A percentile compares a stretch with the other conserved stretches of the same genome.
phyloP scores from a whole-genome alignment of 495 filamentous ascomycete species.

The Hyaloscypha bicolor region DNA sequence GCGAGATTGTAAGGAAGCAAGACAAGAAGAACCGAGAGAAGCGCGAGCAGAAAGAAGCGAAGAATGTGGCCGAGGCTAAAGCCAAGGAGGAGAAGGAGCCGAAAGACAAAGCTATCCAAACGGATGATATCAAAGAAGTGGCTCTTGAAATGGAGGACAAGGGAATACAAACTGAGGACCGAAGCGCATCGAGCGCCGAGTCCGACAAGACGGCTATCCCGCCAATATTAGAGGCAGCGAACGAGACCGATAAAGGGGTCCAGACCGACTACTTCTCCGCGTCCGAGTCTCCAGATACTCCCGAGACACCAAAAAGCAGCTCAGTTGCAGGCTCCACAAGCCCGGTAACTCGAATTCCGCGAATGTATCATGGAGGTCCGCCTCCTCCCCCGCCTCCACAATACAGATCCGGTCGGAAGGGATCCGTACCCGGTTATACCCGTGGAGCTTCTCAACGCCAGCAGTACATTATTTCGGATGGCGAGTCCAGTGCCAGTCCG shows the following conservation, averaged over 20 bases:
- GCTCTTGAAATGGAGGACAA: slow-evolving; percentile 20
- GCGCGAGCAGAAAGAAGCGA: slow-evolving; percentile 24
- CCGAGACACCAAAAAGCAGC: slow-evolving; percentile 20
- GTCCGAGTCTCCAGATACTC: slow-evolving; percentile 10
- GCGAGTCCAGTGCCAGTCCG: slow-evolving; percentile 30
- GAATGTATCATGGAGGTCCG: neutral
- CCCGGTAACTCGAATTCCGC: neutral
- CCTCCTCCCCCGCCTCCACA: slow-evolving; percentile 14
- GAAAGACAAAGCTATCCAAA: slow-evolving; percentile 27
- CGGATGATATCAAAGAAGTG: slow-evolving; percentile 22
- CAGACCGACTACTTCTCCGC: slow-evolving; percentile 23
- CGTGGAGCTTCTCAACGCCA: slow-evolving; percentile 1
- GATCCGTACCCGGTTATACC: neutral
- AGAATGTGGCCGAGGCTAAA: slow-evolving; percentile 12
- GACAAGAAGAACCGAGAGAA: slow-evolving; percentile 33
- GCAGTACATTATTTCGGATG: slow-evolving; percentile 21
- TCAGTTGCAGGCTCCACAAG: neutral
- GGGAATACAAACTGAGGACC: slow-evolving; percentile 26
- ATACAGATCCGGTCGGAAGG: slow-evolving; percentile 4
- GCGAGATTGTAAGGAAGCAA: slow-evolving; percentile 29
- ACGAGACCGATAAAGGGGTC: slow-evolving; percentile 27
- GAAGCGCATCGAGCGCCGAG: slow-evolving; percentile 2
- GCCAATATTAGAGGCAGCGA: neutral
- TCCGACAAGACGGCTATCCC: slow-evolving; percentile 8
- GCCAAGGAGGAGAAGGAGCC: slow-evolving; percentile 24